A percentile compares a stretch with the other conserved stretches of the same genome.
Evolutionary conservation across 2,329 filamentous ascomycete species (phyloP).

Genomic region (Colletotrichum tanaceti): DNA sequence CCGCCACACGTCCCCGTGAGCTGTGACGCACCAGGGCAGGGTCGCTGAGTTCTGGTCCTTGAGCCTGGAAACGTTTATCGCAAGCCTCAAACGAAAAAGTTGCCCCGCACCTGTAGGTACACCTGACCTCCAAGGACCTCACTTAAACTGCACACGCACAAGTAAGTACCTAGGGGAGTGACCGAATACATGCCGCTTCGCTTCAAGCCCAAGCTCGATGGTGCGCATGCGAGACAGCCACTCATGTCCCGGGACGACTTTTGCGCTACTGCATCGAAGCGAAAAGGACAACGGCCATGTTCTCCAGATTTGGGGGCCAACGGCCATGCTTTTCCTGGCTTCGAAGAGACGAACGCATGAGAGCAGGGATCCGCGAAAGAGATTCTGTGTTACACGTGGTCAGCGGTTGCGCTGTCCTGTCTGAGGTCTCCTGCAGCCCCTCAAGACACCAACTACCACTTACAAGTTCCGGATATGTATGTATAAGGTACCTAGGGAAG

Average conservation of each 20-base stretch:
- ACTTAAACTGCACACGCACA: constrained; percentile 20
- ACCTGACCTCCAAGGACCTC: constrained; percentile 22
- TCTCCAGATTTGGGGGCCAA: constrained; percentile 38
- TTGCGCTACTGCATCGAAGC: constrained; percentile 35
- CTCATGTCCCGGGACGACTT: constrained; percentile 6
- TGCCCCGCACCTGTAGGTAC: constrained; percentile 35
- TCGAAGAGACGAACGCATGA: constrained; percentile 17
- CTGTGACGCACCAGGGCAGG: not conserved
- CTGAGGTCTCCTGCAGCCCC: constrained; percentile 9
- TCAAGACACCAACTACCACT: not conserved
- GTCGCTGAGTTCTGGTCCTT: not conserved
- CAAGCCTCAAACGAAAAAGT: constrained; percentile 12
- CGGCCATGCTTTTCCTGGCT: constrained; percentile 17
- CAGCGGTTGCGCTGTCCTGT: not conserved
- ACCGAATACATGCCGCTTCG: constrained; percentile 30
- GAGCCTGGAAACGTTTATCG: not conserved
- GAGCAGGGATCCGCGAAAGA: constrained; percentile 18
- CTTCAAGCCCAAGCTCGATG: constrained; percentile 26
- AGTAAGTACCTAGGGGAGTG: too few relatives aligned
- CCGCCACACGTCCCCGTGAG: constrained; percentile 6
- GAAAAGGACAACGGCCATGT: constrained; percentile 34
- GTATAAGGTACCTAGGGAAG: too few relatives aligned
- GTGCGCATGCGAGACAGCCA: constrained; percentile 34
- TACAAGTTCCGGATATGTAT: too few relatives aligned
- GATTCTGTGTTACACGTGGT: constrained; percentile 23